Conservation (phyloP, 1,284 basidiomycete species). For the Hemileia vastatrix region DNA sequence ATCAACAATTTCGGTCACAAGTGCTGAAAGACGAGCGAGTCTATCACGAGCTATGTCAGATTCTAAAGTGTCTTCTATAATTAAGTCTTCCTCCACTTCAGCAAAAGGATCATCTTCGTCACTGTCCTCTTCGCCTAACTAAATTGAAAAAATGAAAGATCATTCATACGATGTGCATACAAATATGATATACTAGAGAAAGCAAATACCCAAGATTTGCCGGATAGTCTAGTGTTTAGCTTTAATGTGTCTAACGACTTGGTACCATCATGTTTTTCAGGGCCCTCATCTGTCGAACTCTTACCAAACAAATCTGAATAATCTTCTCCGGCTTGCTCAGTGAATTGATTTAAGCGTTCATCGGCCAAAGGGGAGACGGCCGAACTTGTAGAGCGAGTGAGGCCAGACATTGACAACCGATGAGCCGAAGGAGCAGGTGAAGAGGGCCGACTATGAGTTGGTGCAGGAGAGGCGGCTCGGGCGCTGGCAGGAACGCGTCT, state of each 20-base stretch:
- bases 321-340: constrained; percentile 28
- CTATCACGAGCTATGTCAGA: constrained; percentile 81
- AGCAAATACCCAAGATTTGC: constrained; percentile 65
- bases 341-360: constrained; percentile 58
- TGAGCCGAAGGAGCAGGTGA: constrained; percentile 49
- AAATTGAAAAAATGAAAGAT: neutral
- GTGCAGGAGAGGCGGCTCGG: constrained; percentile 58
- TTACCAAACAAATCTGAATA: constrained; percentile 33
- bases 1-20: constrained; percentile 74
- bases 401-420: constrained; percentile 56
- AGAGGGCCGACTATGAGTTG: constrained; percentile 38
- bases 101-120: constrained; percentile 92
- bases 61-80: constrained; percentile 53
- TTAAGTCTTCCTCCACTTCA: constrained; percentile 52
- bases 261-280: constrained; percentile 1
- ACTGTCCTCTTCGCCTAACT: constrained; percentile 67
- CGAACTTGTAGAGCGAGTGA: neutral
- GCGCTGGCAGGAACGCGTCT: constrained; percentile 55
- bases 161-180: neutral
- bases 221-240: constrained; percentile 70
- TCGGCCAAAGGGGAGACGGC: constrained; percentile 49
- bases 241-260: constrained; percentile 52
- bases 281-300: constrained; percentile 18
- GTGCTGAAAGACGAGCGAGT: constrained; percentile 68
- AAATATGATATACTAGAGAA: too few relatives aligned